phyloP scores from a whole-genome alignment of 352 stramenopile genomes.

The Phytophthora crassamura region DNA sequence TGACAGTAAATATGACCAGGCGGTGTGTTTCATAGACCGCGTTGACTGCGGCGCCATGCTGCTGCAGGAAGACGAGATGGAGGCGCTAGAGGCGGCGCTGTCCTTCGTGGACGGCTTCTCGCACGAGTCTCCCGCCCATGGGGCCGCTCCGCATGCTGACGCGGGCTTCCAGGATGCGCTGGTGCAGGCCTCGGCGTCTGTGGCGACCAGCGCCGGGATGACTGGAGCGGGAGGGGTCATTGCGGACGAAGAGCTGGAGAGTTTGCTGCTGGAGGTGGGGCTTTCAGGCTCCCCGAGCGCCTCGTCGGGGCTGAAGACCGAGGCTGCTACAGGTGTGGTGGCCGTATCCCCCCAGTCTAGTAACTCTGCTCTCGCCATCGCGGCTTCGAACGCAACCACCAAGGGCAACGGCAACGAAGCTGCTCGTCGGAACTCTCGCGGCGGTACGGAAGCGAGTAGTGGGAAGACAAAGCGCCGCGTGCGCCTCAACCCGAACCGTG shows the following conservation, averaged over 20 bases:
- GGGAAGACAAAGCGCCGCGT: constrained; percentile 37
- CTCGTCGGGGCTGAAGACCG: constrained; percentile 10
- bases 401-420: not conserved
- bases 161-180: not conserved
- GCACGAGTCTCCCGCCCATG: constrained; percentile 12
- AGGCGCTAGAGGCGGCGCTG: constrained; percentile 46
- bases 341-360: not conserved
- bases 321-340: not conserved
- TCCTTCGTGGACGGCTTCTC: constrained; percentile 42
- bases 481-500: constrained; percentile 44
- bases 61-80: constrained; percentile 44
- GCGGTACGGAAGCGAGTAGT: not conserved
- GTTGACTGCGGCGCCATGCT: constrained; percentile 19
- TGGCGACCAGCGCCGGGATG: constrained; percentile 4
- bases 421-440: constrained; percentile 4
- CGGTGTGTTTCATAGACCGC: constrained; percentile 7
- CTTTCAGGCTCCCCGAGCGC: constrained; percentile 17
- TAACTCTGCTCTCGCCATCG: not conserved
- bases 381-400: not conserved
- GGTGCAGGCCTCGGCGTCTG: not conserved
- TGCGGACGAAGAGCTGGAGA: constrained; percentile 41
- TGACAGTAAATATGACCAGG: constrained; percentile 5
- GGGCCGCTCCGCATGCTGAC: not conserved
- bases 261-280: constrained; percentile 35
- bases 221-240: constrained; percentile 22